Percentiles rank a stretch among this genome's conserved stretches.
These are phyloP conservation scores for Castanea crenata DNA, from an alignment of 306 rosid genomes.

Conservation along the genomic window DNA sequence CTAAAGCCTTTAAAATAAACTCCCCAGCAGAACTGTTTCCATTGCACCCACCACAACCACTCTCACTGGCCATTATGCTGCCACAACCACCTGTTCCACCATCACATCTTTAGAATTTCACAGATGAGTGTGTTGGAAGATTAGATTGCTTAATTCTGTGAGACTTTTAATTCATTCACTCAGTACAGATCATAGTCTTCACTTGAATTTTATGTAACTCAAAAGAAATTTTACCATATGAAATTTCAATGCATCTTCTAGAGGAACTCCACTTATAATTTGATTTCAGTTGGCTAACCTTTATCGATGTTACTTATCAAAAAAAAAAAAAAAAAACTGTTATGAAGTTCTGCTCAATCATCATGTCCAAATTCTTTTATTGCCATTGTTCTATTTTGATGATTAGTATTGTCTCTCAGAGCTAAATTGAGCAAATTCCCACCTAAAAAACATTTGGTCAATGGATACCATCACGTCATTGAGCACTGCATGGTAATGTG, in stretches of 20 bases:
- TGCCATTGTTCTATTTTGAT: neutral
- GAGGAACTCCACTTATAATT: neutral
- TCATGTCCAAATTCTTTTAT: neutral
- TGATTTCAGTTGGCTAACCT: neutral
- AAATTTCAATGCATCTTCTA: neutral
- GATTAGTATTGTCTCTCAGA: neutral
- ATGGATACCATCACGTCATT: neutral
- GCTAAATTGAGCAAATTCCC: neutral
- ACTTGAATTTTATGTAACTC: too few species aligned
- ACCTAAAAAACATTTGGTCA: neutral
- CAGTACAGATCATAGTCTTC: too few species aligned
- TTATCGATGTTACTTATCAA: neutral
- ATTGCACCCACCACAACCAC: neutral
- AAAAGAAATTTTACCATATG: neutral
- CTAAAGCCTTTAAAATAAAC: neutral
- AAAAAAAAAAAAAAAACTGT: neutral
- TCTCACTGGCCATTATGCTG: neutral
- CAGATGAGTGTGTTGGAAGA: too few species aligned
- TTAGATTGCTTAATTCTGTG: neutral
- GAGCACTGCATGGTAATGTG: conserved; percentile 1
- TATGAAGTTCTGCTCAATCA: neutral
- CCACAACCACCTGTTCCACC: neutral
- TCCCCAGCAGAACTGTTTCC: neutral
- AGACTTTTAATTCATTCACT: neutral
- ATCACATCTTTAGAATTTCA: neutral